Evolutionary conservation across 352 stramenopile species (phyloP).

Genomic region (Blastocystis sp.): DNA sequence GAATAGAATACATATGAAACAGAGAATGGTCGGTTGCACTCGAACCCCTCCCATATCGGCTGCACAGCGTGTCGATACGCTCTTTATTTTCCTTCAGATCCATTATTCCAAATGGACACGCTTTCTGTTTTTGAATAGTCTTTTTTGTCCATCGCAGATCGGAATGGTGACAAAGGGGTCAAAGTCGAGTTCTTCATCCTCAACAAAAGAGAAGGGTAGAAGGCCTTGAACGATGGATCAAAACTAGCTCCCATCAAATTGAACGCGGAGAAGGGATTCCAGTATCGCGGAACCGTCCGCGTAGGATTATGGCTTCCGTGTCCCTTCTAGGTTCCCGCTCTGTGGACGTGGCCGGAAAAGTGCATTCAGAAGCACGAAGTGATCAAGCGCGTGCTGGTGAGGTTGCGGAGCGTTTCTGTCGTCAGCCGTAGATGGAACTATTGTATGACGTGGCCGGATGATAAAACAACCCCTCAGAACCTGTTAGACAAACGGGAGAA

Average conservation of each 20-base stretch:
- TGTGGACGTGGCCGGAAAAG: not conserved
- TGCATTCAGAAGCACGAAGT: constrained; percentile 52
- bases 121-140: not conserved
- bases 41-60: not conserved
- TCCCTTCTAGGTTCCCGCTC: constrained; percentile 1
- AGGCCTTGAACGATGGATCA: not conserved
- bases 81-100: not conserved
- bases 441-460: constrained; percentile 54
- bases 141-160: not conserved
- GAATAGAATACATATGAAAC: not conserved
- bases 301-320: not conserved
- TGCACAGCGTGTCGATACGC: not conserved
- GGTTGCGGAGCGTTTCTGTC: not conserved
- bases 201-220: constrained; percentile 1
- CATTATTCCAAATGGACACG: not conserved
- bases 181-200: not conserved
- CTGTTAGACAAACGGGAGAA: constrained; percentile 13
- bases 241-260: not conserved
- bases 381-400: constrained; percentile 38
- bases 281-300: constrained; percentile 17
- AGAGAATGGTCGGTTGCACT: not conserved
- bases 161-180: constrained; percentile 11
- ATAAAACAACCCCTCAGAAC: constrained; percentile 1
- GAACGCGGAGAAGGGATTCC: not conserved
- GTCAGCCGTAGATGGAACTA: constrained; percentile 51